phyloP scores from a whole-genome alignment of 78 protist species.

The Ministeria vibrans region DNA sequence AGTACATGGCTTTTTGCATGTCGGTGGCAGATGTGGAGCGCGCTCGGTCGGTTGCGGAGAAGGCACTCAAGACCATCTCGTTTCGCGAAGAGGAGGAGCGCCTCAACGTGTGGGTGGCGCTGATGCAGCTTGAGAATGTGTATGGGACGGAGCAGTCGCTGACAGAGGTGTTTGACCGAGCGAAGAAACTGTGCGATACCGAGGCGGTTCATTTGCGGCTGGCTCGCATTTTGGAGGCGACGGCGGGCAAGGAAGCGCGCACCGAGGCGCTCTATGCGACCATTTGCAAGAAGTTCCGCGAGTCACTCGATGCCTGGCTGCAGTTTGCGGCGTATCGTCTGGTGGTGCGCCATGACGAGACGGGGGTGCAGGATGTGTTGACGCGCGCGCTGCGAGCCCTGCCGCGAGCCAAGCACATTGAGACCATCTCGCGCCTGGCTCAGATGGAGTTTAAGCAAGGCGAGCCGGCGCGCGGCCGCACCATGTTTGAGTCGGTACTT shows the following conservation, averaged over 20 bases:
- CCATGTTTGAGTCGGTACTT: slow-evolving; percentile 70
- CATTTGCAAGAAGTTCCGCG: slow-evolving; percentile 44
- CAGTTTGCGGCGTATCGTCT: slow-evolving; percentile 29
- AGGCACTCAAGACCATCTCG: slow-evolving; percentile 64
- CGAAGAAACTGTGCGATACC: slow-evolving; percentile 52
- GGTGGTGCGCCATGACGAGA: neutral
- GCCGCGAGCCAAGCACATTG: slow-evolving; percentile 61
- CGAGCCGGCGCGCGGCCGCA: slow-evolving; percentile 79
- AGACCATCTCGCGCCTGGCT: slow-evolving; percentile 64
- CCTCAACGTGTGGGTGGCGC: slow-evolving; percentile 88
- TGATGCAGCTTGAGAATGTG: slow-evolving; percentile 78
- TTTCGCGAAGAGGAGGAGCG: slow-evolving; percentile 53
- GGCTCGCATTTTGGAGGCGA: slow-evolving; percentile 20
- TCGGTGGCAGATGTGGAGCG: slow-evolving; percentile 58
- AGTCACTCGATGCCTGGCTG: slow-evolving; percentile 53
- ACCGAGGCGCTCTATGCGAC: slow-evolving; percentile 41
- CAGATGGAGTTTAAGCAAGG: slow-evolving; percentile 87
- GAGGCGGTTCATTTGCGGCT: slow-evolving; percentile 33
- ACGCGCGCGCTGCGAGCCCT: slow-evolving; percentile 38
- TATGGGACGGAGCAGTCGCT: slow-evolving; percentile 64
- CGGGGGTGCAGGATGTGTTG: slow-evolving; percentile 19
- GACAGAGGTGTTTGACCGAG: slow-evolving; percentile 43
- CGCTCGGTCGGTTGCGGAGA: slow-evolving; percentile 81
- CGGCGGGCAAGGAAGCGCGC: neutral
- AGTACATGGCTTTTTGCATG: slow-evolving; percentile 78